Percentiles rank a stretch among this genome's conserved stretches.
Evolutionary conservation across 2,329 filamentous ascomycete genomes (phyloP).

Genomic region (Laburnicola sp.): DNA sequence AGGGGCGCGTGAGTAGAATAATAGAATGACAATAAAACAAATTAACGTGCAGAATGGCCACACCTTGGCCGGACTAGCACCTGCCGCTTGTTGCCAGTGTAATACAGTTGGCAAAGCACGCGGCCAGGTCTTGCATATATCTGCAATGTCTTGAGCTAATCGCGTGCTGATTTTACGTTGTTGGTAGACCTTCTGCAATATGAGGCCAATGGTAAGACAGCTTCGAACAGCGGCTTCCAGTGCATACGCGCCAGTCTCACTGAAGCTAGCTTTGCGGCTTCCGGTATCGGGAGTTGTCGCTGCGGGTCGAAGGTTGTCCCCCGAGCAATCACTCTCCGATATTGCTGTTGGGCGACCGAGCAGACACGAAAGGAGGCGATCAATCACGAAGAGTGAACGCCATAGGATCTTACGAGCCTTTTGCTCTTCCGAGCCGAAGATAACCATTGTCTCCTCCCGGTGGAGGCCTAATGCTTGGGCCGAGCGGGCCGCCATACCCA

Average conservation of each 20-base stretch:
- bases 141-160: constrained; percentile 61
- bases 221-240: constrained; percentile 62
- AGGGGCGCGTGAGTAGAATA: constrained; percentile 65
- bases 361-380: constrained; percentile 64
- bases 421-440: constrained; percentile 55
- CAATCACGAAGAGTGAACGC: constrained; percentile 67
- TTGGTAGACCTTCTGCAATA: constrained; percentile 63
- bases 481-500: constrained; percentile 64
- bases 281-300: constrained; percentile 28
- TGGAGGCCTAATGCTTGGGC: constrained; percentile 66
- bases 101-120: constrained; percentile 54
- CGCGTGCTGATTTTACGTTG: constrained; percentile 61
- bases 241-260: constrained; percentile 45
- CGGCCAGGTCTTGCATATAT: constrained; percentile 58
- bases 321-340: constrained; percentile 64
- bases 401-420: constrained; percentile 61
- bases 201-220: constrained; percentile 61
- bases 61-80: constrained; percentile 53
- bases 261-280: constrained; percentile 23
- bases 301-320: constrained; percentile 46
- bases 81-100: constrained; percentile 55
- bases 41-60: constrained; percentile 65
- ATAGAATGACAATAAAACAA: constrained; percentile 65
- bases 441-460: constrained; percentile 60
- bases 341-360: constrained; percentile 66